Evolutionary conservation across 176 grass and related monocot genomes (phyloP).

Genomic region (Oryza australiensis): DNA sequence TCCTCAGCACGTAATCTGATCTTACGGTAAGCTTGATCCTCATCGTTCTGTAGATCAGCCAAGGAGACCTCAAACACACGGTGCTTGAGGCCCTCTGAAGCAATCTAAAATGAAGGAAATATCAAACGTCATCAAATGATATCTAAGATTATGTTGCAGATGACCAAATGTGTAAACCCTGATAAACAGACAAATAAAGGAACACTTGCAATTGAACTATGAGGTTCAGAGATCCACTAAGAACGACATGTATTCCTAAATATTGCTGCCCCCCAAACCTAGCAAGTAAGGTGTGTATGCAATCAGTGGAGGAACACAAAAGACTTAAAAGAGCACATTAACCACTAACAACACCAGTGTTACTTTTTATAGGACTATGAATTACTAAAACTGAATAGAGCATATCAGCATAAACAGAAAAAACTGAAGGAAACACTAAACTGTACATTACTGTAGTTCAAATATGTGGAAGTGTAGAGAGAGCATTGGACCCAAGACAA

Average conservation of each 20-base stretch:
- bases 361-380: neutral
- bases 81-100: conserved; percentile 86
- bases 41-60: conserved; percentile 81
- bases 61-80: conserved; percentile 81
- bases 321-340: neutral
- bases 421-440: neutral
- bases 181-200: neutral
- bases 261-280: neutral
- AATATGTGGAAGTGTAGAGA: neutral
- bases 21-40: conserved; percentile 89
- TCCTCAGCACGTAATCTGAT: conserved; percentile 85
- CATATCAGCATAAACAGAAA: neutral
- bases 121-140: neutral
- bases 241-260: neutral
- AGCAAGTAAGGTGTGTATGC: neutral
- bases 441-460: neutral
- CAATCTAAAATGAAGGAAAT: conserved; percentile 54
- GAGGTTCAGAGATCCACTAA: neutral
- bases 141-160: no score
- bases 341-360: neutral
- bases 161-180: neutral
- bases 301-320: neutral
- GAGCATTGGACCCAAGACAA: neutral
- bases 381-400: neutral
- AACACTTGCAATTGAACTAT: neutral